Conservation (phyloP, 305 asterid genomes). For the Plantago rigida region DNA sequence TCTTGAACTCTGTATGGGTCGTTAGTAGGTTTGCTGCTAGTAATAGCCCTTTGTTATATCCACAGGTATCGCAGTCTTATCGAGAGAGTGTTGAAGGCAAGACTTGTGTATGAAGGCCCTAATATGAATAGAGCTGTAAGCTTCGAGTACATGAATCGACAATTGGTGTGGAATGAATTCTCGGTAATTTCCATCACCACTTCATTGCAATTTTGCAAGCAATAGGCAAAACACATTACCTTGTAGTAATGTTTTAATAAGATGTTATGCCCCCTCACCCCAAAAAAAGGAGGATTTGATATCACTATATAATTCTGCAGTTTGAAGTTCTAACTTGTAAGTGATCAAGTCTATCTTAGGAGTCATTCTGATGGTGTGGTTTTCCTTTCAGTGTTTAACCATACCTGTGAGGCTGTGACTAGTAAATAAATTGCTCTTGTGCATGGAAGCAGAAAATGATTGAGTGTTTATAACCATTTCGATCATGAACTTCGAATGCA, state of each 20-base stretch:
- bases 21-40: background rate
- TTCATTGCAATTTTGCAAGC: slow-evolving; percentile 7
- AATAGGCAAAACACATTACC: background rate
- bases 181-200: slow-evolving; percentile 50
- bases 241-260: background rate
- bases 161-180: slow-evolving; percentile 93
- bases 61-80: slow-evolving; percentile 79
- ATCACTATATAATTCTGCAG: too few relatives aligned
- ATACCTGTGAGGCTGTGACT: too few relatives aligned
- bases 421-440: background rate
- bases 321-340: too few relatives aligned
- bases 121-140: slow-evolving; percentile 91
- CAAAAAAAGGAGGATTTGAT: too few relatives aligned
- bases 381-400: background rate
- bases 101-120: slow-evolving; percentile 90
- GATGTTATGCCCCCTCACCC: too few relatives aligned
- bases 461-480: background rate
- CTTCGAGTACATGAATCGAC: slow-evolving; percentile 95
- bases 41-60: slow-evolving; percentile 15
- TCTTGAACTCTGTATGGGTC: background rate
- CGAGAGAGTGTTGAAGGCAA: slow-evolving; percentile 71
- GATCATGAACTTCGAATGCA: background rate
- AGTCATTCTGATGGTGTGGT: background rate
- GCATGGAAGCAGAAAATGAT: background rate
- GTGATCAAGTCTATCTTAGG: background rate